Base-by-base conservation (phyloP, 768 basidiomycete species). In the Macrolepiota fuliginosa region DNA sequence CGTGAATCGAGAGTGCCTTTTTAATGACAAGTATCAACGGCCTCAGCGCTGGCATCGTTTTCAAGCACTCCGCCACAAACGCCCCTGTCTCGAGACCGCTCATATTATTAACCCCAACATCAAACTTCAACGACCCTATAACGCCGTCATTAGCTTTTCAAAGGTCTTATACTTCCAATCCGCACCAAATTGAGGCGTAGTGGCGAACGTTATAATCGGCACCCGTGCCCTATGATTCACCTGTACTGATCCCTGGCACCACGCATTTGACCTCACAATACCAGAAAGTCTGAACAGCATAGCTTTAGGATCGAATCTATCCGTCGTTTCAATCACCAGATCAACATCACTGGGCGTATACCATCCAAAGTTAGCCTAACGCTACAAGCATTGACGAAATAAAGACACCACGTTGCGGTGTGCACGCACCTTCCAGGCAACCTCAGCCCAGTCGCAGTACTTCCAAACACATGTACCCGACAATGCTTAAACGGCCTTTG, bases 11-110 rank as follows among this genome's bases (percentile, higher is more conserved):
- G 19, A 91, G 75, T 65, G 89, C 87, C 0, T 78, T 77, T 69
- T 91, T 92, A 63, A 89, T 70, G 17, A 84, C 78, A 45, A 91
- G 71, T 4, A 89, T 77, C 47, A 92, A 76, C 10, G 84, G 82
- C 24, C 80, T 76, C 2, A 87, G 75, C 0, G 85, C 87, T 2
- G 88, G 87, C 69, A 87, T 75, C 32, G 76, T 72, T 51, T 76
- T 68, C 35, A 90, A 71, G 67, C 85, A 83, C 4, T 70, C 67
- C 47, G 83, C 82, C 25, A 91, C 80, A 37, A 85, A 71, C 1
- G 76, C 74, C 0, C 83, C 77, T 0, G 83, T 84, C 13, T 73
- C 74, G 25, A 85, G 67, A 1, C 89, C 89, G 63, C 84, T 83
- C 2, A 72, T 71, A 67, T 86, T 82, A 67, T 90, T 89, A 64